A percentile compares a stretch with the other conserved stretches of the same genome.
Evolutionary conservation across 768 basidiomycete species (phyloP).

Genomic region (Auricularia sp.): DNA sequence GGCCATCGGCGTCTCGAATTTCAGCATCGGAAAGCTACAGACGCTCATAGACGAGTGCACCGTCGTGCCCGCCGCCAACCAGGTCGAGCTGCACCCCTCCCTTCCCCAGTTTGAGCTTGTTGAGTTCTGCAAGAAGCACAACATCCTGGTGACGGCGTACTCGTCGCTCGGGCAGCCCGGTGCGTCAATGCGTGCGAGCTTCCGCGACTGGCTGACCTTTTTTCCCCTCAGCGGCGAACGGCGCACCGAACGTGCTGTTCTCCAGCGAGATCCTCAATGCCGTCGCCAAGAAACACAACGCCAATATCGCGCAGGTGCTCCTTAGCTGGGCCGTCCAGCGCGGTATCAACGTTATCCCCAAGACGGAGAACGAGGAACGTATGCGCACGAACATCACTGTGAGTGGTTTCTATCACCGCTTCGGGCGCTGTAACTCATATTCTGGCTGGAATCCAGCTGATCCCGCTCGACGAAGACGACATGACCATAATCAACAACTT

Average conservation of each 20-base stretch:
- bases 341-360: not conserved
- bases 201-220: no score
- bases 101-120: slow-evolving; percentile 60
- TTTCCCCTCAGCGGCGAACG: no score
- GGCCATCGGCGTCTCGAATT: slow-evolving; percentile 77
- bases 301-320: slow-evolving; percentile 15
- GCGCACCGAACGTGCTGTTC: slow-evolving; percentile 47
- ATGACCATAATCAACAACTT: not conserved
- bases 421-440: not conserved
- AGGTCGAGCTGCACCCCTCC: slow-evolving; percentile 67
- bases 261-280: slow-evolving; percentile 46
- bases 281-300: slow-evolving; percentile 52
- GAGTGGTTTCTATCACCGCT: not conserved
- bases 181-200: no score
- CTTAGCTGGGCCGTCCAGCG: not conserved
- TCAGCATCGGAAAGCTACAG: slow-evolving; percentile 52
- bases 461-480: not conserved
- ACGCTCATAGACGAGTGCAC: slow-evolving; percentile 44
- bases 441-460: not conserved
- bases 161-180: slow-evolving; percentile 48
- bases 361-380: not conserved
- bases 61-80: slow-evolving; percentile 66
- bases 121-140: slow-evolving; percentile 47
- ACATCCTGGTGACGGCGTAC: slow-evolving; percentile 67
- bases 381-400: not conserved